Evolutionary conservation across 768 basidiomycete genomes (phyloP), one percentile per base, ranked within the genome.

Genomic region (Megacollybia marginata): DNA sequence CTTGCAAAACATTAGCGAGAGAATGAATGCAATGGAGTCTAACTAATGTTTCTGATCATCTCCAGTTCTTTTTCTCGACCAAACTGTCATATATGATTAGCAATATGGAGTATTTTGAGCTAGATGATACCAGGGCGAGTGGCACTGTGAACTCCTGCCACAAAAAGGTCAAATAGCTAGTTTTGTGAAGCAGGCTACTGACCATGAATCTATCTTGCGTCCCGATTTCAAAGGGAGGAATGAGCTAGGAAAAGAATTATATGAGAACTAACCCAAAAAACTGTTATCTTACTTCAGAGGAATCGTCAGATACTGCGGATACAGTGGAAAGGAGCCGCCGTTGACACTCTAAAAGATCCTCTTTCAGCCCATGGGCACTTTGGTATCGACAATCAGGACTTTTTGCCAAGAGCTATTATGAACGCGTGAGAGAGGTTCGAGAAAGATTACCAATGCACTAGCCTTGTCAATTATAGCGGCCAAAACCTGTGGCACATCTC

Each of bases 1-100:
- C 76, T 75, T 46, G 8, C 38, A 40, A 40, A 19, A 5, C 15
- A 8, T 40, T 5, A 40, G 38, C 38, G 19, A 40, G 19, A 40
- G 15, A 40, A 19, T 28, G 23, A 28, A 28, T 28, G 23, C 23
- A 28, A 28, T 6, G 23, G 6, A 28, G 23, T 2, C 75, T 69
- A 56, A 79, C 76, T 83, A 50, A 87, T 79, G 62, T 76, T 81
- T 44, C 81, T 74, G 49, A 88, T 82, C 42, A 70, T 65, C 42
- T 87, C 84, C 1, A 87, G 65, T 62, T 87, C 85, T 56, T 75
- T 82, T 45, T 86, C 83, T 43, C 86, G 74, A 7, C 86, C 86
- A 58, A 83, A 87, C 78, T 82, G 48, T 18, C 33, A 40, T 32
- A 42, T 33, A 52, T 13, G 23, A 51, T 43, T 32, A 16, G 6